Conservation (phyloP, 2,329 filamentous ascomycete genomes). For the Colletotrichum tamarilloi region DNA sequence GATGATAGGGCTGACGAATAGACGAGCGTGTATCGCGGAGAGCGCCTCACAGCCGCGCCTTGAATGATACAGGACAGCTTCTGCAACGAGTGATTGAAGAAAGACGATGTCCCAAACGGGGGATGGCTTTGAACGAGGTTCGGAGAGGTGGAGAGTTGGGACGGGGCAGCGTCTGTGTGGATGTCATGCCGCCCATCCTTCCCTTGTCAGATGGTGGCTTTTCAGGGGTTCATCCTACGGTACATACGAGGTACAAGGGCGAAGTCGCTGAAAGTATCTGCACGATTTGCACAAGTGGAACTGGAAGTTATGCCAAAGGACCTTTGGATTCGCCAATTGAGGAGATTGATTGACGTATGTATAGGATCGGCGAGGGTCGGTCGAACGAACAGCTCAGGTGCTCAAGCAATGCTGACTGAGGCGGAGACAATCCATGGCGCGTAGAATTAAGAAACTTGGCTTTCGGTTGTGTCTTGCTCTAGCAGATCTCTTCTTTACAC, state of each 20-base stretch:
- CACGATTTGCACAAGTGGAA: background rate
- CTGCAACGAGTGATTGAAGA: background rate
- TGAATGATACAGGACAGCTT: background rate
- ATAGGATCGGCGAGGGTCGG: background rate
- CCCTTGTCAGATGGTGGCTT: background rate
- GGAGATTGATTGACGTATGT: background rate
- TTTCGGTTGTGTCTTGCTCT: background rate
- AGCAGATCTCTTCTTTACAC: background rate
- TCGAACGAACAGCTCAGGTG: background rate
- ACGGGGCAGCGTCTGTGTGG: background rate
- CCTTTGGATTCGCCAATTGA: background rate
- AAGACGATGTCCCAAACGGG: background rate
- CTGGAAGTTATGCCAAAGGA: background rate
- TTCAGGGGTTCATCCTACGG: background rate
- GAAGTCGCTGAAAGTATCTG: background rate
- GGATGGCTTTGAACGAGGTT: background rate
- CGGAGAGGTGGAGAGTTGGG: background rate
- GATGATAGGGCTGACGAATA: background rate
- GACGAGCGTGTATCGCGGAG: slow-evolving; percentile 2
- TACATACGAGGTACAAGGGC: background rate
- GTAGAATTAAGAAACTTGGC: background rate
- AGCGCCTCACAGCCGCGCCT: background rate
- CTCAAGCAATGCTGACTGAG: background rate
- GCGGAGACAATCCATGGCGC: background rate
- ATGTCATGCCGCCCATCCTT: background rate